Percentiles rank a stretch among this genome's conserved stretches.
These are phyloP conservation scores for Dalechampia spathulata DNA, from an alignment of 441 rosid genomes.

Conservation along the genomic window DNA sequence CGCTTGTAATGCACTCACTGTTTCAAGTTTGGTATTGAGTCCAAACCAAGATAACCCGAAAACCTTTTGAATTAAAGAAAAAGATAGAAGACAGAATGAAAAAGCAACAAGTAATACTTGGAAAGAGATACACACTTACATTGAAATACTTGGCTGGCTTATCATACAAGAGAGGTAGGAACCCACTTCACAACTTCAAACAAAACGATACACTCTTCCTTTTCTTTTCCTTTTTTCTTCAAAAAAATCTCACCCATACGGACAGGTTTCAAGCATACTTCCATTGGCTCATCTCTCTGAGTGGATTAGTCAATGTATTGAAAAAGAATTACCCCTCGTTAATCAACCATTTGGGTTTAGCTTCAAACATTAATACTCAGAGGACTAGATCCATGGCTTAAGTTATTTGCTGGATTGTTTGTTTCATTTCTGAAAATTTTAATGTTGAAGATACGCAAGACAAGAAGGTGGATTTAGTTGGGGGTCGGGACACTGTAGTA, in stretches of 20 bases:
- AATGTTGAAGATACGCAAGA: background rate
- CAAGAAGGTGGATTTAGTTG: background rate
- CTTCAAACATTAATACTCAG: too few relatives aligned
- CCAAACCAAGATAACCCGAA: slow-evolving; percentile 23
- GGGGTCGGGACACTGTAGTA: background rate
- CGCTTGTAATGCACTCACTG: slow-evolving; percentile 34
- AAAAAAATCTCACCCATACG: too few relatives aligned
- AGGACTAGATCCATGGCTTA: too few relatives aligned
- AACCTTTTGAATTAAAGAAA: background rate
- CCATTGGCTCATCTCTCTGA: too few relatives aligned
- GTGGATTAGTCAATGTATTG: too few relatives aligned
- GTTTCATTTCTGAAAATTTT: too few relatives aligned
- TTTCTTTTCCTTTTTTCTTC: too few relatives aligned
- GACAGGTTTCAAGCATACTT: too few relatives aligned
- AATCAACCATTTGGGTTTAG: too few relatives aligned
- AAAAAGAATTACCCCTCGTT: too few relatives aligned
- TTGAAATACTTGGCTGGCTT: background rate
- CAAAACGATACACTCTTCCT: background rate
- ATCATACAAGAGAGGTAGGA: slow-evolving; percentile 8
- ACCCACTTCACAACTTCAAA: slow-evolving; percentile 10
- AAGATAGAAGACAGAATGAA: too few relatives aligned
- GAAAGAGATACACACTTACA: background rate
- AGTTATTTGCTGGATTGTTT: too few relatives aligned
- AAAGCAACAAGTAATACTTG: background rate
- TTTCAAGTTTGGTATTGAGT: slow-evolving; percentile 26